Evolutionary conservation across 176 grass and related monocot species (phyloP), one percentile per base, ranked within the genome.

Genomic region (Musa itinerans): DNA sequence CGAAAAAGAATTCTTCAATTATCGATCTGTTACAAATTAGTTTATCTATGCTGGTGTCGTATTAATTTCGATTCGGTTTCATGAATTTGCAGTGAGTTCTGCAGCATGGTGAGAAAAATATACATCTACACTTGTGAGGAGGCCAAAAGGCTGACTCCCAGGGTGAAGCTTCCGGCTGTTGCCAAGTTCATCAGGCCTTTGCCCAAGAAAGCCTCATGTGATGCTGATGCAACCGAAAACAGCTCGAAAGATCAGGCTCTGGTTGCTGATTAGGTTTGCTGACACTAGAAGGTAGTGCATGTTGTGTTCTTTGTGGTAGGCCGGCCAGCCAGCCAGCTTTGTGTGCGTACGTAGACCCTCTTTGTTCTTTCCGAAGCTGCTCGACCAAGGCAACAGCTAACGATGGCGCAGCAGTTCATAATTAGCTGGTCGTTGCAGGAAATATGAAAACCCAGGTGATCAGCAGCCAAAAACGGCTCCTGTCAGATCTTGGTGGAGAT

Each of bases 51-150:
- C 20, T 15, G 57, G 10, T 34, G 24, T 11, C 65, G 48, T 7
- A 62, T 14, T 26, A 68, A 68, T 48, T 34, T 69, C 17, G 34
- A 48, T 64, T 54, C 49, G 27, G 13, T 34, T 71, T 71, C 51
- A 34, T 69, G 51, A 50, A 19, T 71, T 72, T 83, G 80, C 88
- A 98, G 94, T 58, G 94, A 98, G 53, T 98, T 98, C 79, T 86
- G 94, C 71, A 58, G 62, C 69, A 81, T 93, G 80, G 94, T 85
- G 26, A 91, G 82, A 75, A 91, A 92, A 67, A 91, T 98, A 3
- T 83, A 93, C 71, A 93, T 98, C 82, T 98, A 87, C 78, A 83
- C 88, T 0, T 83, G 83, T 2, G 88, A 93, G 69, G 86, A 93
- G 52, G 90, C 90, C 29, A 92, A 90, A 62, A 84, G 81, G 65